These are phyloP conservation scores for Leccinum ochraceum DNA, from an alignment of 768 basidiomycete species.

Conservation along the genomic window DNA sequence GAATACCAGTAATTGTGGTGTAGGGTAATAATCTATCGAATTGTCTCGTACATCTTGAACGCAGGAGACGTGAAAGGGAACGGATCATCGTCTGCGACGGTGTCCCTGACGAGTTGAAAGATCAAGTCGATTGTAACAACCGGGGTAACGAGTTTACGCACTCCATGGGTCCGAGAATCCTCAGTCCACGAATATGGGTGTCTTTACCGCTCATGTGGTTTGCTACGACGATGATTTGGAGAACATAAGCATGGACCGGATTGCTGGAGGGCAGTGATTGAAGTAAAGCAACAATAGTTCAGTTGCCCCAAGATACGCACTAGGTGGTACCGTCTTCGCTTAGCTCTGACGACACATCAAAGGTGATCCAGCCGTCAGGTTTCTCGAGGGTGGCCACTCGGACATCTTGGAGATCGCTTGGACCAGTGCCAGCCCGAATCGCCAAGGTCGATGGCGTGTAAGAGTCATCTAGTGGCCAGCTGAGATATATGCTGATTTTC, in stretches of 20 bases:
- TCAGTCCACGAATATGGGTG: slow-evolving; percentile 92
- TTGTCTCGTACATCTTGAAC: slow-evolving; percentile 78
- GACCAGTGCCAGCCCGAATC: slow-evolving; percentile 89
- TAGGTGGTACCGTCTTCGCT: slow-evolving; percentile 78
- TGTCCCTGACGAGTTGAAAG: slow-evolving; percentile 37
- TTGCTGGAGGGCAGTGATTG: slow-evolving; percentile 48
- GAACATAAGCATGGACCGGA: slow-evolving; percentile 83
- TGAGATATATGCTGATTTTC: slow-evolving; percentile 87
- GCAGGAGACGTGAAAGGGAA: slow-evolving; percentile 64
- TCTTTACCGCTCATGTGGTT: slow-evolving; percentile 99
- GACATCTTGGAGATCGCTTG: slow-evolving; percentile 91
- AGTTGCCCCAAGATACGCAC: slow-evolving; percentile 46
- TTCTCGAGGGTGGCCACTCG: slow-evolving; percentile 82
- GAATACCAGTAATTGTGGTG: slow-evolving; percentile 28
- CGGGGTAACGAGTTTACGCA: slow-evolving; percentile 35
- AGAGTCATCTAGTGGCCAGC: slow-evolving; percentile 86
- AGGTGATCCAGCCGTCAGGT: slow-evolving; percentile 93
- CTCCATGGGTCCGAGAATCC: slow-evolving; percentile 85
- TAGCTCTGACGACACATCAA: slow-evolving; percentile 79
- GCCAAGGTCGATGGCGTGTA: slow-evolving; percentile 94
- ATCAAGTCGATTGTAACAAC: not conserved
- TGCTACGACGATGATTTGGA: slow-evolving; percentile 86
- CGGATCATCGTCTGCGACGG: slow-evolving; percentile 58
- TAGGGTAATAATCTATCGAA: slow-evolving; percentile 50
- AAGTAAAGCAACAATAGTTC: not conserved